Conservation (phyloP, 306 rosid species). For the Dicorynia guianensis region DNA sequence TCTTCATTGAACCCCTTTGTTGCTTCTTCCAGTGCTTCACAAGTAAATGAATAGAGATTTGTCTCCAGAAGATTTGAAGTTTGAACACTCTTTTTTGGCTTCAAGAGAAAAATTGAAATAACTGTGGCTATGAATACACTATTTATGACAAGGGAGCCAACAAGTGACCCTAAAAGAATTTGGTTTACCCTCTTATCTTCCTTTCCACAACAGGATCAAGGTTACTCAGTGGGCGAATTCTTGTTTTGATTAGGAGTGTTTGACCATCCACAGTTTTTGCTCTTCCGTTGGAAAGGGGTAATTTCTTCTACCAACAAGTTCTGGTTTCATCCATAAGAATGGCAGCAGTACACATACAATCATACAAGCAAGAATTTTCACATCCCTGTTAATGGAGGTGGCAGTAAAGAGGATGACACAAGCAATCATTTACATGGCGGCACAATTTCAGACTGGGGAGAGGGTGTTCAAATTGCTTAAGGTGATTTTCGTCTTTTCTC, state of each 20-base stretch:
- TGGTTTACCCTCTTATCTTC: background rate
- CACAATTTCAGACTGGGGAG: too few species aligned
- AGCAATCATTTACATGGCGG: too few species aligned
- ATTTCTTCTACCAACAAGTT: too few species aligned
- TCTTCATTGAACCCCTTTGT: background rate
- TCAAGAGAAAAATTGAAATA: background rate
- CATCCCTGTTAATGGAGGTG: too few species aligned
- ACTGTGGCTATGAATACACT: background rate
- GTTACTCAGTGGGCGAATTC: background rate
- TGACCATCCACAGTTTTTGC: too few species aligned
- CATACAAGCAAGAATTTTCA: too few species aligned
- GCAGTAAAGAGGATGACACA: too few species aligned
- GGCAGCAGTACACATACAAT: too few species aligned
- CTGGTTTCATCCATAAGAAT: too few species aligned
- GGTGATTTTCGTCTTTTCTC: too few species aligned
- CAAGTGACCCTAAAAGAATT: background rate
- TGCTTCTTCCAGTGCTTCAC: background rate
- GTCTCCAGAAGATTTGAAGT: background rate
- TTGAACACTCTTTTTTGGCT: background rate
- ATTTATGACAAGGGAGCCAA: background rate
- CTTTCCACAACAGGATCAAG: background rate
- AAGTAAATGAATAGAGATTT: background rate
- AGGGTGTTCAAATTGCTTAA: too few species aligned
- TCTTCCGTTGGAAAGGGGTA: too few species aligned
- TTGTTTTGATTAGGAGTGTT: background rate